Evolutionary conservation across 352 stramenopile genomes (phyloP).

Genomic region (Detonula confervacea): DNA sequence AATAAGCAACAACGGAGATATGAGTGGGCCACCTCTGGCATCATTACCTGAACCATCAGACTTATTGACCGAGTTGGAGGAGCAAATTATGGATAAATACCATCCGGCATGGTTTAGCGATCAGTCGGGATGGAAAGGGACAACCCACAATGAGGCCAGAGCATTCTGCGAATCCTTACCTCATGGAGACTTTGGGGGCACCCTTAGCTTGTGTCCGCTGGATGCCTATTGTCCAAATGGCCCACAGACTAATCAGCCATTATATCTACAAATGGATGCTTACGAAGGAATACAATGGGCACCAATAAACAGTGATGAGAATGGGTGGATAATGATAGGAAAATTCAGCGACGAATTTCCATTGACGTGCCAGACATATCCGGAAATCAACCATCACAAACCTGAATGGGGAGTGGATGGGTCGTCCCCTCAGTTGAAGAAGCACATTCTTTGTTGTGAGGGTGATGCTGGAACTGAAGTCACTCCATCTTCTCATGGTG

Average conservation of each 20-base stretch:
- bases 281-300: conserved; percentile 23
- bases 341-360: conserved; percentile 5
- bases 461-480: conserved; percentile 3
- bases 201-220: conserved; percentile 31
- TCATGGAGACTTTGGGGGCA: conserved; percentile 12
- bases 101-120: conserved; percentile 26
- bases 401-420: conserved; percentile 37
- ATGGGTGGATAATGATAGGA: conserved; percentile 34
- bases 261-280: conserved; percentile 28
- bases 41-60: not conserved
- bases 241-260: conserved; percentile 6
- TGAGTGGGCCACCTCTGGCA: not conserved
- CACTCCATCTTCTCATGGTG: no score
- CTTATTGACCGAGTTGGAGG: conserved; percentile 3
- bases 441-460: conserved; percentile 49
- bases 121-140: conserved; percentile 26
- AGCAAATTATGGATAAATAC: conserved; percentile 12
- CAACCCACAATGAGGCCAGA: conserved; percentile 29
- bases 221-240: conserved; percentile 33
- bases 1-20: conserved; percentile 1
- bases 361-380: conserved; percentile 22
- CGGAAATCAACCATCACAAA: conserved; percentile 18
- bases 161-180: conserved; percentile 40
- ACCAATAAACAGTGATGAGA: conserved; percentile 14
- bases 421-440: conserved; percentile 19